Evolutionary conservation across 2,329 filamentous ascomycete genomes (phyloP).

Genomic region (Phoma herbarum): DNA sequence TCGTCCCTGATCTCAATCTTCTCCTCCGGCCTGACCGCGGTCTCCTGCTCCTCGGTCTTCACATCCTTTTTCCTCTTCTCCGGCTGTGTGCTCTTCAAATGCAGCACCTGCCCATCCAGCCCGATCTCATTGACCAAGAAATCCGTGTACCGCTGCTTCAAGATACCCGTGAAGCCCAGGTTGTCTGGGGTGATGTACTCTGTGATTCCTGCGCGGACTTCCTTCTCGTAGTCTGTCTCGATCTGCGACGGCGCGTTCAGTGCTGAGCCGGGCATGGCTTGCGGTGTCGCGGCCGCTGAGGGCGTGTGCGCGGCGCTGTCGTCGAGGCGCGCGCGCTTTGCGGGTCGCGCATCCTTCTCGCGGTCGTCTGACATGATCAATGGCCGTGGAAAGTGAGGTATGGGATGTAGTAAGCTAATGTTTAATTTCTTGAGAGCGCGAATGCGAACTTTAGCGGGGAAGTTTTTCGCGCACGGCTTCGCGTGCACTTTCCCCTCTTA

Average conservation of each 20-base stretch:
- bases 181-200: slow-evolving; percentile 67
- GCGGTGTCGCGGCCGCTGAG: slow-evolving; percentile 23
- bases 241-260: slow-evolving; percentile 22
- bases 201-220: slow-evolving; percentile 66
- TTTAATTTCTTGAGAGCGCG: slow-evolving; percentile 15
- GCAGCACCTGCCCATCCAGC: slow-evolving; percentile 77
- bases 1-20: slow-evolving; percentile 33
- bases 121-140: slow-evolving; percentile 92
- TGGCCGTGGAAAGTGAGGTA: slow-evolving; percentile 2
- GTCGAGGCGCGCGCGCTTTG: slow-evolving; percentile 48
- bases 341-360: slow-evolving; percentile 34
- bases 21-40: slow-evolving; percentile 26
- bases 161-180: slow-evolving; percentile 67
- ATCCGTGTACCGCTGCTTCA: slow-evolving; percentile 85
- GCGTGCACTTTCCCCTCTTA: slow-evolving; percentile 10
- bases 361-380: slow-evolving; percentile 27
- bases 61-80: slow-evolving; percentile 27
- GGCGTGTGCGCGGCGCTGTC: slow-evolving; percentile 23
- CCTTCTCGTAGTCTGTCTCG: slow-evolving; percentile 50
- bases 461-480: slow-evolving; percentile 34
- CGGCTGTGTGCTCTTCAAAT: slow-evolving; percentile 64
- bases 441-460: slow-evolving; percentile 31
- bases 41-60: background rate
- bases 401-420: slow-evolving; percentile 1
- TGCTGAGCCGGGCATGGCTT: slow-evolving; percentile 24